These are phyloP conservation scores for Pistacia integerrima DNA, from an alignment of 345 rosid genomes.

Conservation along the genomic window DNA sequence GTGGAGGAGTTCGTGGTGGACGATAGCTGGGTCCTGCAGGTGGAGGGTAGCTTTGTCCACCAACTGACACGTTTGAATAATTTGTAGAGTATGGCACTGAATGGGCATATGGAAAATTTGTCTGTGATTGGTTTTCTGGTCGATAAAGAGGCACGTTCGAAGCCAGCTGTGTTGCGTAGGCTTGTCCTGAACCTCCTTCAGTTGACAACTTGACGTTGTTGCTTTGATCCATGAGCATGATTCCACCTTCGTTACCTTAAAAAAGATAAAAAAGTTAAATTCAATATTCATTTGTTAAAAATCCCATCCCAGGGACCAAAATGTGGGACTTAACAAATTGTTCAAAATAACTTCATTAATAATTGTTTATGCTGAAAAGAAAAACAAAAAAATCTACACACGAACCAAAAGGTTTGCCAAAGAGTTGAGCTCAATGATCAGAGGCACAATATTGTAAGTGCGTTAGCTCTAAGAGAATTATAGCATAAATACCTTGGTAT, in stretches of 20 bases:
- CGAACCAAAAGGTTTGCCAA: not conserved
- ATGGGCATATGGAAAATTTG: conserved; percentile 31
- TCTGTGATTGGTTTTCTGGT: conserved; percentile 31
- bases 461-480: not conserved
- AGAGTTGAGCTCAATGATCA: not conserved
- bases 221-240: conserved; percentile 41
- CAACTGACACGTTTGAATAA: conserved; percentile 27
- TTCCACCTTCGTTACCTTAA: conserved; percentile 57
- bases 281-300: not conserved
- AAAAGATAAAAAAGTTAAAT: conserved; percentile 13
- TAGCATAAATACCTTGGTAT: conserved; percentile 37
- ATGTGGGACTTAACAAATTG: not conserved
- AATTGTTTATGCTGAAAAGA: not conserved
- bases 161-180: conserved; percentile 25
- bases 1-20: conserved; percentile 51
- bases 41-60: conserved; percentile 35
- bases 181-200: conserved; percentile 29
- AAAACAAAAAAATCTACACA: not conserved
- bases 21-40: conserved; percentile 36
- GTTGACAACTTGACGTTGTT: conserved; percentile 25
- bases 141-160: conserved; percentile 15
- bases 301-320: not conserved
- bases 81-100: conserved; percentile 32
- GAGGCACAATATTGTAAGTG: not conserved
- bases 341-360: not conserved